phyloP scores from a whole-genome alignment of 805 yeast genomes.

The Cyberlindnera mrakii region DNA sequence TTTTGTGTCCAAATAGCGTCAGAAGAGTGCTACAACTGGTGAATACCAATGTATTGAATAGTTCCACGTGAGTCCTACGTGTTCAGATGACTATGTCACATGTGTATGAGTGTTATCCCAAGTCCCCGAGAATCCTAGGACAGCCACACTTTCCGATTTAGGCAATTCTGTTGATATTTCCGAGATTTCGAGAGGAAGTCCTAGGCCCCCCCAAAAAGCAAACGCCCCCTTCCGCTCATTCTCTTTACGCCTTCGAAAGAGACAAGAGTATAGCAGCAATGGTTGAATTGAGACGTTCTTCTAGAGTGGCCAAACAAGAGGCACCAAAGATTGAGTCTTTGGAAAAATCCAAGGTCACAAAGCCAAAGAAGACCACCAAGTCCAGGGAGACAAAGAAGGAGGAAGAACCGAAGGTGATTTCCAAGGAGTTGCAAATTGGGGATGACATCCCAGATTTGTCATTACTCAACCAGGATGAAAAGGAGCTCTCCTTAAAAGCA shows the following conservation, averaged over 20 bases:
- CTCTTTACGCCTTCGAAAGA: not conserved
- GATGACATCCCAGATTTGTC: constrained; percentile 61
- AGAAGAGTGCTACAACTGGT: too few relatives aligned
- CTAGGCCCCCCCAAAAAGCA: too few relatives aligned
- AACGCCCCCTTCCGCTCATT: too few relatives aligned
- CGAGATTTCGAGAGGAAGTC: too few relatives aligned
- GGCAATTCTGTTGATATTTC: constrained; percentile 7
- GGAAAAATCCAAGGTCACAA: constrained; percentile 16
- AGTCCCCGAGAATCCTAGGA: not conserved
- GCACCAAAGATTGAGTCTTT: constrained; percentile 16
- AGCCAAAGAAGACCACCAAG: constrained; percentile 13
- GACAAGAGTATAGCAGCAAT: constrained; percentile 1
- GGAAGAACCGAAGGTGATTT: not conserved
- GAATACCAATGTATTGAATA: too few relatives aligned
- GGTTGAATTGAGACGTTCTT: constrained; percentile 19
- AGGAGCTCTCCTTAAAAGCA: constrained; percentile 44
- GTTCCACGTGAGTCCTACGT: too few relatives aligned
- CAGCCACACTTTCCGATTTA: constrained; percentile 2
- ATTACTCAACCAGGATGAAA: constrained; percentile 65
- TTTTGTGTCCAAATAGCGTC: too few relatives aligned
- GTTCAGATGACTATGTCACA: too few relatives aligned
- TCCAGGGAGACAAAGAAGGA: constrained; percentile 1
- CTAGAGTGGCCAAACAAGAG: constrained; percentile 8
- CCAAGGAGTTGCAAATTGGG: constrained; percentile 39
- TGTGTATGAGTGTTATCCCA: too few relatives aligned